A percentile compares a stretch with the other conserved stretches of the same genome.
Conservation (phyloP, 108 stramenopile genomes). For the Aurantiochytrium sp. region DNA sequence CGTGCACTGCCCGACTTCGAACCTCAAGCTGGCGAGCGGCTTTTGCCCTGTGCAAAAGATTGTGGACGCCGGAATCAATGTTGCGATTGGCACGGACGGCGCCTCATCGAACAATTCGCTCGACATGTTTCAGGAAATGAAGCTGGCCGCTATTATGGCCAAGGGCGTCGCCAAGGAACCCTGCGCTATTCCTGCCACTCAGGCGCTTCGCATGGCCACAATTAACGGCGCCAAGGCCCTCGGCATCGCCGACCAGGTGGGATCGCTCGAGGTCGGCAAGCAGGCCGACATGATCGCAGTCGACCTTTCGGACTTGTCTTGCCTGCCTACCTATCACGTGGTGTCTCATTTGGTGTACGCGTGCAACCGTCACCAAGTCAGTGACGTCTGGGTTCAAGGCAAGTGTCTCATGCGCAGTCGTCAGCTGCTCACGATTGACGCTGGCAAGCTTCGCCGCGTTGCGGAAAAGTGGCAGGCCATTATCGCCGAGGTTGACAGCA, state of each 20-base stretch:
- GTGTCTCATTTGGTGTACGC: constrained; percentile 18
- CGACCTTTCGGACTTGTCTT: background rate
- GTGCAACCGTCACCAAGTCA: background rate
- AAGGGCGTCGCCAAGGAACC: constrained; percentile 21
- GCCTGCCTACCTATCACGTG: constrained; percentile 7
- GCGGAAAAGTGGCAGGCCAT: constrained; percentile 7
- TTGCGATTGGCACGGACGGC: constrained; percentile 23
- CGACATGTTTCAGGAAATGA: constrained; percentile 22
- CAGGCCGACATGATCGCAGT: constrained; percentile 23
- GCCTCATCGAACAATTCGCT: constrained; percentile 22
- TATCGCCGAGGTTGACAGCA: background rate
- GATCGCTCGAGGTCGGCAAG: constrained; percentile 22
- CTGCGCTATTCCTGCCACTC: background rate
- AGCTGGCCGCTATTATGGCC: constrained; percentile 7
- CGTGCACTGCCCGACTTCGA: constrained; percentile 30
- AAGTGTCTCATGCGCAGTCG: background rate
- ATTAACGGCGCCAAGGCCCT: constrained; percentile 27
- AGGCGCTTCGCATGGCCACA: constrained; percentile 24
- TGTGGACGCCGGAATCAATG: constrained; percentile 16
- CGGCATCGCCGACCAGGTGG: background rate
- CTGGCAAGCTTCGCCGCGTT: background rate
- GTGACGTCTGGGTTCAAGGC: constrained; percentile 7
- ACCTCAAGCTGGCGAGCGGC: constrained; percentile 24
- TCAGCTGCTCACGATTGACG: background rate
- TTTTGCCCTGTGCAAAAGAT: constrained; percentile 14